A percentile compares a stretch with the other conserved stretches of the same genome.
phyloP scores from a whole-genome alignment of 1,284 basidiomycete species.

The Naganishia sp. region DNA sequence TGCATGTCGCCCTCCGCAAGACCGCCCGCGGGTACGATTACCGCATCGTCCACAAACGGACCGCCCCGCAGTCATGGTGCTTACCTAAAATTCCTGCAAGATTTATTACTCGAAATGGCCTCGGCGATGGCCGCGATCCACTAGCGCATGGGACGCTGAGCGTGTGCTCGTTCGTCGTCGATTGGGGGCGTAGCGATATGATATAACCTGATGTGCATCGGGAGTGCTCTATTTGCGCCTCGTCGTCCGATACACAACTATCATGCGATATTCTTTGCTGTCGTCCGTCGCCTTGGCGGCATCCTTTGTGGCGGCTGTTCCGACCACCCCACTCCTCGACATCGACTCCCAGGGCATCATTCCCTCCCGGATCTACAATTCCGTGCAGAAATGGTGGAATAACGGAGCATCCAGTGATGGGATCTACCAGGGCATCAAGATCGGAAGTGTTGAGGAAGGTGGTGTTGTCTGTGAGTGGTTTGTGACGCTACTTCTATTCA shows the following conservation, averaged over 20 bases:
- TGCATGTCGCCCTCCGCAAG: too few species aligned
- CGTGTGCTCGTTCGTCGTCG: too few species aligned
- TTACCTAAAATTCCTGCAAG: background rate
- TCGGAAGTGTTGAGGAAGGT: constrained; percentile 59
- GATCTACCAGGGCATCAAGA: constrained; percentile 55
- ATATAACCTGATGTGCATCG: too few species aligned
- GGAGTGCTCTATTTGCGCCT: too few species aligned
- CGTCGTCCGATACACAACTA: background rate
- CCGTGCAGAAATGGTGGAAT: constrained; percentile 21
- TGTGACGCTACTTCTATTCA: constrained; percentile 30
- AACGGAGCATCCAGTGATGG: constrained; percentile 28
- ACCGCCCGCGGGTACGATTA: background rate
- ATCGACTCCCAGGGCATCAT: constrained; percentile 20
- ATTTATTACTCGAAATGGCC: too few species aligned
- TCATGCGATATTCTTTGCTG: constrained; percentile 28
- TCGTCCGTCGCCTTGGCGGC: constrained; percentile 24
- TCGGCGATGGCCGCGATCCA: too few species aligned
- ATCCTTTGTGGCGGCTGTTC: constrained; percentile 22
- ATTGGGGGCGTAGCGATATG: too few species aligned
- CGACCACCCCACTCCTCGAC: constrained; percentile 20
- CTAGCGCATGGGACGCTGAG: too few species aligned
- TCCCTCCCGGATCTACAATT: constrained; percentile 28
- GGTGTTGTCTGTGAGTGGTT: constrained; percentile 64
- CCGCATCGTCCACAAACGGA: background rate
- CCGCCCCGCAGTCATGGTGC: background rate